Evolutionary conservation across 2,329 filamentous ascomycete genomes (phyloP).

Genomic region (Colletotrichum tabaci): DNA sequence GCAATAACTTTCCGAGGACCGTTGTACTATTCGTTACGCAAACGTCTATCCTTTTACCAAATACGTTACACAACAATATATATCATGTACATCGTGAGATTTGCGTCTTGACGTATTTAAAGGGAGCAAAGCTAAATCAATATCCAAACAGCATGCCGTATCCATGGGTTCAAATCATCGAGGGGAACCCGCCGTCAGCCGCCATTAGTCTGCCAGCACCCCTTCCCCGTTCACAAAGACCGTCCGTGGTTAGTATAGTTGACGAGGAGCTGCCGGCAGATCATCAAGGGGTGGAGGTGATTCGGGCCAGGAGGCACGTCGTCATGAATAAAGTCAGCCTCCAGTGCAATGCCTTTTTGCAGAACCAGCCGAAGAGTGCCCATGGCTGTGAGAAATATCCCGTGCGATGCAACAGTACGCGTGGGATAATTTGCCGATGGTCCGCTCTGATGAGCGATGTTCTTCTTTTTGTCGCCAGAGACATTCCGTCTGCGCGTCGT

Average conservation of each 20-base stretch:
- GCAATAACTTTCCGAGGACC: not conserved
- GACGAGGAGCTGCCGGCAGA: not conserved
- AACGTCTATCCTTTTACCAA: not conserved
- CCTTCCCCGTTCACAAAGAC: not conserved
- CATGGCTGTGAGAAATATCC: not conserved
- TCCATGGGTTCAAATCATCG: constrained; percentile 12
- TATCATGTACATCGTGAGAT: not conserved
- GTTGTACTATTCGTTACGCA: not conserved
- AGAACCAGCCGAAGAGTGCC: not conserved
- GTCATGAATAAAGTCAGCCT: constrained; percentile 1
- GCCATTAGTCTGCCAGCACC: constrained; percentile 7
- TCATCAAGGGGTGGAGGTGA: constrained; percentile 3
- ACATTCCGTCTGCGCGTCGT: not conserved
- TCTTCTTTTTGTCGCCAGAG: not conserved
- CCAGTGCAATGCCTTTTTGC: not conserved
- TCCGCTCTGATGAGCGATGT: constrained; percentile 6
- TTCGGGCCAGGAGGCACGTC: constrained; percentile 1
- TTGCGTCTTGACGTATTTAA: not conserved
- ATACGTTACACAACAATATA: not conserved
- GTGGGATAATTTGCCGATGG: constrained; percentile 5
- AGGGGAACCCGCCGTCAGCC: constrained; percentile 11
- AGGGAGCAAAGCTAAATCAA: not conserved
- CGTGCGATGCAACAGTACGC: not conserved
- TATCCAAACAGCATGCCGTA: not conserved
- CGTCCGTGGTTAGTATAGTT: constrained; percentile 8